Evolutionary conservation across 257 asterid genomes (phyloP), one percentile per base, ranked within the genome.

Genomic region (Solanum gracilifrons): DNA sequence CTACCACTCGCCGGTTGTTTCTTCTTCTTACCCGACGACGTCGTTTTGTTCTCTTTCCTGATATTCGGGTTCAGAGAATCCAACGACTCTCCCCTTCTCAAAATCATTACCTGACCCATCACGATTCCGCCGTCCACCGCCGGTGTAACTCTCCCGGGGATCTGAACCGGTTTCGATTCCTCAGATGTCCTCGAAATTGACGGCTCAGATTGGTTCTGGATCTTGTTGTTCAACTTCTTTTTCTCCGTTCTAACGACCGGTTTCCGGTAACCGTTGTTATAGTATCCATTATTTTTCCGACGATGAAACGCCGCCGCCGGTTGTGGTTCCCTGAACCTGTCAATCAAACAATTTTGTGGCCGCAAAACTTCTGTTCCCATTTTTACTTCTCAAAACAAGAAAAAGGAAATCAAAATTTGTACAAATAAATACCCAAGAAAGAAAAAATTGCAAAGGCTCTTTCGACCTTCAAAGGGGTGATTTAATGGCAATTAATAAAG

Each of bases 331-430:
- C 90, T 77, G 84, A 88, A 90, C 72, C 90, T 86, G 23, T 87
- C 91, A 9, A 31, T 51, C 73, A 90, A 89, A 46, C 88, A 87
- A 90, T 92, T 92, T 37, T 89, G 93, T 23, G 93, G 93, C 83
- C 88, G 69, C 92, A 92, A 88, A 60, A 92, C 89, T 87, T 92
- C 92, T 51, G 93, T 92, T 33, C 92, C 94, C 94, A 91, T 91
- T 43, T 83, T 41, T 9, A 16, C 83, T 48, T 72, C 27, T 62
- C 15, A 74, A 55, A n/a, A 43, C 35, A 33, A 60, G 16, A 25
- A 27, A 46, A 75, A 35, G 20, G 46, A 74, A 74, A 74, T 21
- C 33, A 5, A n/a, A 87, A 51, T 58, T 41, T 76, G 13, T 60
- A 41, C 82, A 25, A 43, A 68, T 35, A 85, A 84, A n/a, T 51